A percentile compares a stretch with the other conserved stretches of the same genome.
phyloP scores from a whole-genome alignment of 2,329 filamentous ascomycete genomes.

The Fusarium domesticum region DNA sequence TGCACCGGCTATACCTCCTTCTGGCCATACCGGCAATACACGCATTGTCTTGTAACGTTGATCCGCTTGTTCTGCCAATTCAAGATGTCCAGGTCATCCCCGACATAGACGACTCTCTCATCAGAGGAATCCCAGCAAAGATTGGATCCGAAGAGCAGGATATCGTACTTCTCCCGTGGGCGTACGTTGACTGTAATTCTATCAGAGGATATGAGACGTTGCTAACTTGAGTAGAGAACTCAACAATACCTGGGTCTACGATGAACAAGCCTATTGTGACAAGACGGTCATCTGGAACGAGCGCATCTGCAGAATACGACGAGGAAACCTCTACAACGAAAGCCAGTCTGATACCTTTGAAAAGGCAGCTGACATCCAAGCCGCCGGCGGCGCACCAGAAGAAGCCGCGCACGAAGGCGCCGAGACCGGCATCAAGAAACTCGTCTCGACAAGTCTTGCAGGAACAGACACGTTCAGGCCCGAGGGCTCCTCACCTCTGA shows the following conservation, averaged over 20 bases:
- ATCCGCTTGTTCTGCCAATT: conserved; percentile 14
- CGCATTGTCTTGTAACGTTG: conserved; percentile 13
- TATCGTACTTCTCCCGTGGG: conserved; percentile 32
- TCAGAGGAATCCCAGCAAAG: conserved; percentile 28
- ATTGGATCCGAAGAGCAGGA: conserved; percentile 29
- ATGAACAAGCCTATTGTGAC: conserved; percentile 29
- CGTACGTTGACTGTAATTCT: conserved; percentile 18
- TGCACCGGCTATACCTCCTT: conserved; percentile 3
- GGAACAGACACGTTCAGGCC: conserved; percentile 22
- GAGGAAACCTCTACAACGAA: conserved; percentile 21
- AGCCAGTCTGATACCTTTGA: conserved; percentile 10
- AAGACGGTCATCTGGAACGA: conserved; percentile 28
- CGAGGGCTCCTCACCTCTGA: conserved; percentile 1
- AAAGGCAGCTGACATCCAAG: conserved; percentile 10
- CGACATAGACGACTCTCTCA: conserved; percentile 24
- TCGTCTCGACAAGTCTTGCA: conserved; percentile 19
- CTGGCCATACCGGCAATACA: background rate
- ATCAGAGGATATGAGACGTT: background rate
- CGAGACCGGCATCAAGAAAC: conserved; percentile 21
- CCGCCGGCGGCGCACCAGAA: conserved; percentile 18
- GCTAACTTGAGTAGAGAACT: conserved; percentile 28
- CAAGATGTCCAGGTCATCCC: conserved; percentile 25
- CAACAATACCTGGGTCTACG: conserved; percentile 37
- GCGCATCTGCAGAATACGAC: conserved; percentile 27
- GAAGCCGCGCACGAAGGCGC: conserved; percentile 17